Percentiles rank a stretch among this genome's conserved stretches.
These are phyloP conservation scores for Monosporozyma aquatica DNA, from an alignment of 805 yeast species.

Conservation along the genomic window DNA sequence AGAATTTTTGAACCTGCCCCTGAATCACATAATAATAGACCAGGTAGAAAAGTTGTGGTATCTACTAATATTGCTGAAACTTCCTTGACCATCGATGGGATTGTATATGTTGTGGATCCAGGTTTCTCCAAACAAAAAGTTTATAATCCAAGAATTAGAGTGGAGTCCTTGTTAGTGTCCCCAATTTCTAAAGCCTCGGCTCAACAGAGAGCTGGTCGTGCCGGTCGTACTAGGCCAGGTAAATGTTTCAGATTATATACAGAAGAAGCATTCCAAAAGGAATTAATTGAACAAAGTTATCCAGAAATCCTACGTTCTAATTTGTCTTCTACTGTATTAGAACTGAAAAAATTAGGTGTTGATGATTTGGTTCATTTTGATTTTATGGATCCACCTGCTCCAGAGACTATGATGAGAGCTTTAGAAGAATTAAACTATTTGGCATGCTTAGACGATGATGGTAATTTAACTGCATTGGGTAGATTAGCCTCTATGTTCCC, in stretches of 20 bases:
- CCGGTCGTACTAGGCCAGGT: conserved; percentile 98
- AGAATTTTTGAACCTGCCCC: conserved; percentile 88
- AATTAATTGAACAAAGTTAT: conserved; percentile 87
- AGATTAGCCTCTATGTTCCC: conserved; percentile 89
- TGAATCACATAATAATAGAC: conserved; percentile 63
- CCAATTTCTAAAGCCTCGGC: conserved; percentile 97
- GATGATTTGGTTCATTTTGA: conserved; percentile 96
- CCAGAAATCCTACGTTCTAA: conserved; percentile 92
- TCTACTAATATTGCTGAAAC: conserved; percentile 97
- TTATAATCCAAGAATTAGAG: conserved; percentile 91
- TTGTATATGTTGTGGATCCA: conserved; percentile 94
- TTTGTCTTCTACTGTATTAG: conserved; percentile 83
- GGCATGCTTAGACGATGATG: conserved; percentile 85
- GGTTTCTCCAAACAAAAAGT: conserved; percentile 96
- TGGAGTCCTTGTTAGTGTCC: conserved; percentile 85
- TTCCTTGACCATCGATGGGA: conserved; percentile 93
- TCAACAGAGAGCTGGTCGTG: conserved; percentile 98
- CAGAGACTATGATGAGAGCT: conserved; percentile 99
- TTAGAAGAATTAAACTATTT: conserved; percentile 88
- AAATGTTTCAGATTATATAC: conserved; percentile 94
- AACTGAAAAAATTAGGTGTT: conserved; percentile 86
- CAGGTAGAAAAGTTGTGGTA: conserved; percentile 90
- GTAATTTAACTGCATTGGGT: conserved; percentile 82
- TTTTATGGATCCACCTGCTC: conserved; percentile 99
- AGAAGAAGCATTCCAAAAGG: conserved; percentile 91